Base-by-base conservation (phyloP, 495 filamentous ascomycete species). In the Zalerion maritima region DNA sequence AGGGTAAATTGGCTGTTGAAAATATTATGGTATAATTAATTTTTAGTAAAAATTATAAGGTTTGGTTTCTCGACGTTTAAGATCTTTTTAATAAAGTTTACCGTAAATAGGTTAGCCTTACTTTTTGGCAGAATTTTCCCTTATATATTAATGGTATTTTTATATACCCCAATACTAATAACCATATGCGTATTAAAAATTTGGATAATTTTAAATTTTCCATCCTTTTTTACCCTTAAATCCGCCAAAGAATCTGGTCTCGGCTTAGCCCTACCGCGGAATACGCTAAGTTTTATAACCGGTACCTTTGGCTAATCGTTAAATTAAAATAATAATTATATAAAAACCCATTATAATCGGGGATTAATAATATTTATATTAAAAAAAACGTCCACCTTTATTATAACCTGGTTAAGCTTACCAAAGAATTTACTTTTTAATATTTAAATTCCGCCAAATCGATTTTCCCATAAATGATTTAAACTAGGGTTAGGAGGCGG, bases 121-220 rank as follows among this genome's bases (percentile, higher is more conserved):
- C 43, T 39, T 31, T 52, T 41, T 33, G 52, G 46, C 20, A 57
- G 37, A 49, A 29, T 2, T 1, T 52, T 45, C 34, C 52, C 52
- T 41, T 46, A 26, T 28, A 43, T 47, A 50, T 58, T 46, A 38
- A 54, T 47, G 40, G 48, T 40, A 50, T 55, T 49, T 38, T 47
- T 50, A 35, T 47, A 55, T 16, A 43, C 30, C 25, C 50, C 50
- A 24, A 48, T 35, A 34, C 49, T 47, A 44, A 47, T 50, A 23
- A 46, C 43, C 43, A 55, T 50, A 35, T 55, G 46, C 18, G 48
- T 50, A 31, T 55, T 45, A 31, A 44, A 49, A 33, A 55, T 48
- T 40, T 52, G 49, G 32, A 55, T 38, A 43, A 55, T 52, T 44
- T 50, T 55, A 34, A 55, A 52, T 43, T 31, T 45, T 14, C 49